phyloP scores from a whole-genome alignment of 2,329 filamentous ascomycete species.

The Fusarium paranaense region DNA sequence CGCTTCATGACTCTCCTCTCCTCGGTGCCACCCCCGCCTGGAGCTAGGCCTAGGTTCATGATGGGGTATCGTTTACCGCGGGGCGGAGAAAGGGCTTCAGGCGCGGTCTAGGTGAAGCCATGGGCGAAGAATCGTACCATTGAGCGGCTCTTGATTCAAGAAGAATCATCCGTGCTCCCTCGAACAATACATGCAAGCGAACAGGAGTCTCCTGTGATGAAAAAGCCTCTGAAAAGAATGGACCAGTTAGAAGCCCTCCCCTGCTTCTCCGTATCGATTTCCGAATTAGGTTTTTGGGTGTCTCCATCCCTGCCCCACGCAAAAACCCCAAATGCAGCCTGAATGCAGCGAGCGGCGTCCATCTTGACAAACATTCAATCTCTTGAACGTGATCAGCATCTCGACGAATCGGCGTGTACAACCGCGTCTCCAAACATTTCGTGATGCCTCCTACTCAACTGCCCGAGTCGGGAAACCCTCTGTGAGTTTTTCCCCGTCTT shows the following conservation, averaged over 20 bases:
- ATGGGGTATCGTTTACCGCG: slow-evolving; percentile 24
- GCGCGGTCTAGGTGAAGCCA: neutral
- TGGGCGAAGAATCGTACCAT: neutral
- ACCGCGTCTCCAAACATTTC: neutral
- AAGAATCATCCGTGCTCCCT: neutral
- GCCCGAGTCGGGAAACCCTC: slow-evolving; percentile 60
- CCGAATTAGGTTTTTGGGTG: slow-evolving; percentile 11
- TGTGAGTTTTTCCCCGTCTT: slow-evolving; percentile 51
- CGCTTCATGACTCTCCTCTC: slow-evolving; percentile 18
- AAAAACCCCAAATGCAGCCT: slow-evolving; percentile 20
- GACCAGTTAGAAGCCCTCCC: slow-evolving; percentile 16
- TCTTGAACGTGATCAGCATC: neutral
- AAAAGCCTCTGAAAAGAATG: neutral
- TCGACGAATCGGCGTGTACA: neutral
- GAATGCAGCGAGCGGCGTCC: neutral
- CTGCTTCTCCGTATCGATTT: slow-evolving; percentile 21
- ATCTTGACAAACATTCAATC: slow-evolving; percentile 6
- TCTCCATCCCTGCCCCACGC: slow-evolving; percentile 22
- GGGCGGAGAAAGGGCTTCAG: neutral
- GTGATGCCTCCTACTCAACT: slow-evolving; percentile 59
- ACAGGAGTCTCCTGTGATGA: neutral
- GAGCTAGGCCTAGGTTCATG: slow-evolving; percentile 12
- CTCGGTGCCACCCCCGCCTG: slow-evolving; percentile 34
- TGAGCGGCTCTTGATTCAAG: neutral
- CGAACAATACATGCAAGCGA: neutral